Percentiles rank a stretch among this genome's conserved stretches.
These are phyloP conservation scores for Colletotrichum noveboracense DNA, from an alignment of 2,329 filamentous ascomycete species.

Conservation along the genomic window DNA sequence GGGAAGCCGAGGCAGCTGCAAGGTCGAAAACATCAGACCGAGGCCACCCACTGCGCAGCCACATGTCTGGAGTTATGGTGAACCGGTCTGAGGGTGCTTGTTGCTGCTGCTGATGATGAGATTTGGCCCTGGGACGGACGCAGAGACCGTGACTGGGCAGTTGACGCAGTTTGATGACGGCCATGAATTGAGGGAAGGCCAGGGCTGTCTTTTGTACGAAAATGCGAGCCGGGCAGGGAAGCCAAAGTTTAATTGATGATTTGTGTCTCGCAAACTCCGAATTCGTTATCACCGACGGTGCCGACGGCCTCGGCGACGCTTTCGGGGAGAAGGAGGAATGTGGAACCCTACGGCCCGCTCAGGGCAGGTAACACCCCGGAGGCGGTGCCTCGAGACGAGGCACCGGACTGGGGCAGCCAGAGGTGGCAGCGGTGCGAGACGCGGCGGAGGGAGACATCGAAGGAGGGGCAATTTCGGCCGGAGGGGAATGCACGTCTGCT, in stretches of 20 bases:
- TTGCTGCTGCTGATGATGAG: background rate
- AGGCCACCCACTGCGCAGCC: background rate
- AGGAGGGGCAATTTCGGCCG: background rate
- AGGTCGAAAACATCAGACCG: background rate
- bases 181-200: background rate
- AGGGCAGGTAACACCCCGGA: background rate
- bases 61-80: background rate
- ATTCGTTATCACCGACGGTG: background rate
- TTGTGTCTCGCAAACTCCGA: background rate
- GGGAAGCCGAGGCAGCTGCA: background rate
- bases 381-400: conserved; percentile 4
- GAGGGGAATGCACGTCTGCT: background rate
- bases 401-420: background rate
- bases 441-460: background rate
- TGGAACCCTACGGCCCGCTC: background rate
- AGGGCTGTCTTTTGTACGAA: background rate
- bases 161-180: background rate
- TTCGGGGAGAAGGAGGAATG: background rate
- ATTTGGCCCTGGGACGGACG: background rate
- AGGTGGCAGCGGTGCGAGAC: background rate
- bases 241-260: background rate
- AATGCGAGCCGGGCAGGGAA: background rate
- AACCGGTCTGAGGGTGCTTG: background rate
- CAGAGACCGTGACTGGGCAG: background rate
- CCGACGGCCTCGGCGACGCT: background rate